Base-by-base conservation (phyloP, 345 rosid species). In the Mangifera indica region DNA sequence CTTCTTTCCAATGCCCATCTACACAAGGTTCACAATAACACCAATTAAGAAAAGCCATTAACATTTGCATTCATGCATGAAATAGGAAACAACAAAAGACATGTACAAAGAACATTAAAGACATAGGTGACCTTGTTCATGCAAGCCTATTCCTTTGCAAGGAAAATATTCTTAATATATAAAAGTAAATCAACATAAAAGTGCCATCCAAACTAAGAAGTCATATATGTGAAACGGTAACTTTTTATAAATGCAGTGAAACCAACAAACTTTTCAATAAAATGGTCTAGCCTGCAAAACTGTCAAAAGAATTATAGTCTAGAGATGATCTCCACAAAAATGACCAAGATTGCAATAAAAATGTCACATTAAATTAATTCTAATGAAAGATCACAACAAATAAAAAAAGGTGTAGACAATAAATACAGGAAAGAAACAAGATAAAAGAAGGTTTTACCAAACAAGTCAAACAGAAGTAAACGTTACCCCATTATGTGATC, bases 1-100 rank as follows among this genome's bases (percentile, higher is more conserved):
- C 87, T 93, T 93, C 85, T 84, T 87, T 52, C 97, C 98, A 69
- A 93, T 88, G 82, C 93, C 77, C 89, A 81, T 91, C 98, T 93
- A 73, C 74, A 67, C 45, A 51, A 51, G 46, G 14, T 64, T 66
- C 62, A 15, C 4, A 72, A 44, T 55, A 57, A 68, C 25, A 58
- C 44, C 63, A 57, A 32, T 57, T 45, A 18, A 70, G 72, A 56
- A 53, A 42, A 15, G 7, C 42, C 12, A 4, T 8, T 15, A 34
- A 4, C 5, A 1, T 40, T 64, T 15, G 22, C 21, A 42, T 21
- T 0, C 12, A 17, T 44, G 29, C 53, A 25, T 15, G 58, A 10
- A 44, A 46, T 18, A 10, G 44, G 45, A 55, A 57, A 55, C 42
- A 69, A 15, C 25, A 15, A 56, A 3, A 22, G 2, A n/a, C 62